Percentiles rank a stretch among this genome's conserved stretches.
Conservation (phyloP, 2,329 filamentous ascomycete species). For the Pseudogymnoascus verrucosus region DNA sequence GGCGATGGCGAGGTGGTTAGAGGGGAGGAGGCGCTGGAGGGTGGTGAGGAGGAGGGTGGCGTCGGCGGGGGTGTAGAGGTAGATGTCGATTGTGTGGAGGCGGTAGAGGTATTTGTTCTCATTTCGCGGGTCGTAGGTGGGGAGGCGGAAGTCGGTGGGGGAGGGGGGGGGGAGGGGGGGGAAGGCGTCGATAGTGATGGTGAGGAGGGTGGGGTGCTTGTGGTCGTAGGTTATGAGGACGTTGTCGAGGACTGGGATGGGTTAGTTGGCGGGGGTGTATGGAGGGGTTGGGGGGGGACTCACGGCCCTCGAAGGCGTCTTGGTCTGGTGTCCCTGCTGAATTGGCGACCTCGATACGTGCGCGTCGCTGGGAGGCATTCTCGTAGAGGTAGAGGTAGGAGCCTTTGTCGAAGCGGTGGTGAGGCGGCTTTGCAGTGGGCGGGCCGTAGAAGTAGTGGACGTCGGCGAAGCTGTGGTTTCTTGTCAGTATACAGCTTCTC, state of each 20-base stretch:
- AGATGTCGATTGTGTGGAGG: constrained; percentile 67
- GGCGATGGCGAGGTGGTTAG: constrained; percentile 51
- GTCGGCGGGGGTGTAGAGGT: constrained; percentile 71
- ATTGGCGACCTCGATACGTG: constrained; percentile 70
- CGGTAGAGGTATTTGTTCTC: constrained; percentile 74
- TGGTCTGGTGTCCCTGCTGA: constrained; percentile 66
- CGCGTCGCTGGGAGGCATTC: constrained; percentile 57
- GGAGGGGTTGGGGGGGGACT: constrained; percentile 29
- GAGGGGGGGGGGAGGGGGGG: constrained; percentile 21
- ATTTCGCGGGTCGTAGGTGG: constrained; percentile 62
- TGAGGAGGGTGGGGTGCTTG: constrained; percentile 65
- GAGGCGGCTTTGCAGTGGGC: constrained; percentile 58
- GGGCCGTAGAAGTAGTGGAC: constrained; percentile 71
- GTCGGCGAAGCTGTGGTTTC: constrained; percentile 57
- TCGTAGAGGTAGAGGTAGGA: constrained; percentile 78
- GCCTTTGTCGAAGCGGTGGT: constrained; percentile 72
- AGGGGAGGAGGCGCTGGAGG: constrained; percentile 55
- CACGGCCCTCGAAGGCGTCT: constrained; percentile 71
- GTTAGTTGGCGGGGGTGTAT: constrained; percentile 11
- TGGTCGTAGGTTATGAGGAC: constrained; percentile 62
- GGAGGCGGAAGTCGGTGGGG: constrained; percentile 64
- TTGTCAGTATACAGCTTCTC: not conserved
- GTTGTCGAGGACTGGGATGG: constrained; percentile 51
- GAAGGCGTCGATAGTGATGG: constrained; percentile 51
- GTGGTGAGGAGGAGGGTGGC: constrained; percentile 63